Conservation (phyloP, 306 rosid genomes). For the Vicia villosa region DNA sequence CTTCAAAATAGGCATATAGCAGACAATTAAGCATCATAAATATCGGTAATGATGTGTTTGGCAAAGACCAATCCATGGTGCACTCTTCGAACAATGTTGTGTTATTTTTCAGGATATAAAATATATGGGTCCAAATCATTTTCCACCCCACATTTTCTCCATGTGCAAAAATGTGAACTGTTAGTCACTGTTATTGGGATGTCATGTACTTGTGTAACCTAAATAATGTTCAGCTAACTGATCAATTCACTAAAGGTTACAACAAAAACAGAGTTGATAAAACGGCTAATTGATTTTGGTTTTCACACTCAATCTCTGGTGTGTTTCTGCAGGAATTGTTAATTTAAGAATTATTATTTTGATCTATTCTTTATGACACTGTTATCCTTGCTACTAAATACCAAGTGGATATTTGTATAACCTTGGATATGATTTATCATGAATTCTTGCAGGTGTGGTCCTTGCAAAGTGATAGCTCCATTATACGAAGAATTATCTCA, state of each 20-base stretch:
- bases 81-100: background rate
- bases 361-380: conserved; percentile 1
- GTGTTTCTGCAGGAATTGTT: conserved; percentile 23
- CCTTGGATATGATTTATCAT: conserved; percentile 26
- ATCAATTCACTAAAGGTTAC: background rate
- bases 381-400: conserved; percentile 2
- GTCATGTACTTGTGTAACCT: too few relatives aligned
- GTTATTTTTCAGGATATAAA: conserved; percentile 30
- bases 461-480: conserved; percentile 98
- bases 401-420: conserved; percentile 30
- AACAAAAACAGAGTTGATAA: conserved; percentile 3
- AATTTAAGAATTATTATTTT: conserved; percentile 5
- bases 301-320: conserved; percentile 3
- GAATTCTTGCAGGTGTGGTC: conserved; percentile 81
- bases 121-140: conserved; percentile 23
- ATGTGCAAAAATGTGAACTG: too few relatives aligned
- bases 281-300: conserved; percentile 14
- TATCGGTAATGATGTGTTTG: conserved; percentile 12
- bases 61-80: conserved; percentile 3
- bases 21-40: conserved; percentile 14
- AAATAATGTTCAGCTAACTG: too few relatives aligned
- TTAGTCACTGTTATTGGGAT: too few relatives aligned
- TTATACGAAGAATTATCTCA: conserved; percentile 69
- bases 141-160: too few relatives aligned
- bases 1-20: conserved; percentile 24